Conservation (phyloP, 768 basidiomycete species). For the Termitomyces sp. region DNA sequence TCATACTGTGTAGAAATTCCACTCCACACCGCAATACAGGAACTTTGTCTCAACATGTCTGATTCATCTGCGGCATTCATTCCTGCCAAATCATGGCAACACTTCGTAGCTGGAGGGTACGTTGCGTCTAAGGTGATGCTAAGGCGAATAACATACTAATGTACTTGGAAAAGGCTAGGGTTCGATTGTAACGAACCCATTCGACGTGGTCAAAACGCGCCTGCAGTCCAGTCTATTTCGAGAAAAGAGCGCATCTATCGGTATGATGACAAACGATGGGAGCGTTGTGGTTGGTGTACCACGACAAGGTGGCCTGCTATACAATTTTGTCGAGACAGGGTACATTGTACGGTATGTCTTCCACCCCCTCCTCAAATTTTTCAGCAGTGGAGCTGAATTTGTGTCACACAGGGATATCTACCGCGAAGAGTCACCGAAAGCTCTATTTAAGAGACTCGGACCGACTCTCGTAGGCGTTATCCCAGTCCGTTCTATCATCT, state of each 20-base stretch:
- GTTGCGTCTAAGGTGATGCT: constrained; percentile 20
- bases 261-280: constrained; percentile 30
- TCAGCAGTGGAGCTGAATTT: background rate
- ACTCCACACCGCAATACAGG: no score
- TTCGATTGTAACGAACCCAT: constrained; percentile 92
- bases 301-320: constrained; percentile 56
- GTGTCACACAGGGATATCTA: constrained; percentile 65
- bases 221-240: constrained; percentile 85
- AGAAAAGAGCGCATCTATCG: constrained; percentile 31
- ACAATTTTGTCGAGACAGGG: constrained; percentile 93
- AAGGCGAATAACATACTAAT: background rate
- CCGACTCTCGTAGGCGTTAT: constrained; percentile 93
- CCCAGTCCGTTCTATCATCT: constrained; percentile 95
- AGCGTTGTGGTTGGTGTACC: constrained; percentile 32
- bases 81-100: constrained; percentile 77
- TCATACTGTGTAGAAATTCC: no score
- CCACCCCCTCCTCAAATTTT: background rate
- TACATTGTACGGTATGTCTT: constrained; percentile 75
- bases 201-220: constrained; percentile 97
- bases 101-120: constrained; percentile 85
- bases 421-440: constrained; percentile 78
- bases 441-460: constrained; percentile 91
- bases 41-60: no score
- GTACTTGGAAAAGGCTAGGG: constrained; percentile 64
- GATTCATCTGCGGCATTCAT: constrained; percentile 29